phyloP scores from a whole-genome alignment of 2,329 filamentous ascomycete species.

The Pseudocercospora crystallina region DNA sequence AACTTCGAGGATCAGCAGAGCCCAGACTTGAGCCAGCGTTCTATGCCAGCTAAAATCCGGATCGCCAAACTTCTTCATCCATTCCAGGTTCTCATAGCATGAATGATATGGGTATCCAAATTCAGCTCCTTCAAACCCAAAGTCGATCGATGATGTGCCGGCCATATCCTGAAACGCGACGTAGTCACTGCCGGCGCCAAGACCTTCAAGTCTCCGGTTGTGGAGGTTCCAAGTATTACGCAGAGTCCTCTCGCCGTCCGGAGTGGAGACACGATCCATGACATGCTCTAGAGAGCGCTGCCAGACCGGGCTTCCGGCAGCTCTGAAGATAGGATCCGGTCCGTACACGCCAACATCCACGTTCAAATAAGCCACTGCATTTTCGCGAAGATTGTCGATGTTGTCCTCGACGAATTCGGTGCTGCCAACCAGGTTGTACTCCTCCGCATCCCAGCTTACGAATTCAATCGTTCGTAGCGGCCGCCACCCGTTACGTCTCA shows the following conservation, averaged over 20 bases:
- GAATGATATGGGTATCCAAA: constrained; percentile 69
- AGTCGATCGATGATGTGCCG: constrained; percentile 82
- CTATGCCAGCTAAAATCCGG: constrained; percentile 76
- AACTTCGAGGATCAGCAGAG: constrained; percentile 80
- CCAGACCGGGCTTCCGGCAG: constrained; percentile 78
- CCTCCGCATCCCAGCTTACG: constrained; percentile 91
- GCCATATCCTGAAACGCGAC: constrained; percentile 89
- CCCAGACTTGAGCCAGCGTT: constrained; percentile 74
- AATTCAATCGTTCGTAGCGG: constrained; percentile 95
- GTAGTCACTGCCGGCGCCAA: constrained; percentile 78
- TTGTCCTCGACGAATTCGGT: constrained; percentile 93
- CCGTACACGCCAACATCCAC: constrained; percentile 82
- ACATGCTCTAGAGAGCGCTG: constrained; percentile 69
- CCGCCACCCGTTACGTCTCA: constrained; percentile 77
- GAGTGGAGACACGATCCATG: constrained; percentile 73
- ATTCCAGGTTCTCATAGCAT: constrained; percentile 86
- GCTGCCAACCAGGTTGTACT: constrained; percentile 90
- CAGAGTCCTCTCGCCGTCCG: constrained; percentile 68
- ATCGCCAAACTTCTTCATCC: constrained; percentile 78
- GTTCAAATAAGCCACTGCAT: constrained; percentile 87
- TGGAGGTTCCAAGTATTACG: constrained; percentile 72
- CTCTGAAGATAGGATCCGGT: constrained; percentile 61
- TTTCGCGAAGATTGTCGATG: constrained; percentile 66
- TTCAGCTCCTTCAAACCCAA: constrained; percentile 68
- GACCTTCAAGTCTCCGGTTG: constrained; percentile 61